Base-by-base conservation (phyloP, 352 stramenopile genomes). In the Globisporangium camurandrum region DNA sequence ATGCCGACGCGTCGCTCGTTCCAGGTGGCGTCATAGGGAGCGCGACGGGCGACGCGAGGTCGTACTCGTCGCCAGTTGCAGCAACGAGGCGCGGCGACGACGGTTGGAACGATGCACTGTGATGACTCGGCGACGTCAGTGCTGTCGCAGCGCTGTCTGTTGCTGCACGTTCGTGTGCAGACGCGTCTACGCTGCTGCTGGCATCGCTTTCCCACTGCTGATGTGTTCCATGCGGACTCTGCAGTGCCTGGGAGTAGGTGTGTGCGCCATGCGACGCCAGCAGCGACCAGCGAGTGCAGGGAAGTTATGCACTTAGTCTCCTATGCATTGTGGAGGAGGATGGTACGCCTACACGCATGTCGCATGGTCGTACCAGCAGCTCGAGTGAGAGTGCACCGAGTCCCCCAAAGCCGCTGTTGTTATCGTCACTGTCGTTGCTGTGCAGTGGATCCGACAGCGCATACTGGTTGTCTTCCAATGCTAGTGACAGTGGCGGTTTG, bases 141-240 rank as follows among this genome's bases (percentile, higher is more conserved):
- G 77, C 64, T 4, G 28, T n/a, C n/a, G n/a, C n/a, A n/a, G n/a
- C n/a, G n/a, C n/a, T n/a, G n/a, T n/a, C n/a, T n/a, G n/a, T n/a
- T n/a, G 22, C 20, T 33, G 31, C 1, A 20, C n/a, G n/a, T n/a
- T n/a, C n/a, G 19, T 12, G 28, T 30, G 49, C 23, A 33, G 41
- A n/a, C 33, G 33, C n/a, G 17, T 16, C 22, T 33, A 30, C 24
- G 31, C 37, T 17, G 39, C 23, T 31, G 51, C 70, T 51, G 19
- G 57, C 54, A 1, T 72, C 56, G 4, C 70, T 64, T 20, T 68
- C 59, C 73, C 76, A 84, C 33, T 80, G 67, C 41, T 79, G 67
- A 17, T 61, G 69, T 37, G 63, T 67, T 0, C 74, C 79, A 23
- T 88, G 79, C 4, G 79, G 79, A 46, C 79, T 91, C 50, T 88